Percentiles rank a stretch among this genome's conserved stretches.
Evolutionary conservation across 129 eudicot genomes (phyloP).

Genomic region (Chrysanthemum lavandulifolium): DNA sequence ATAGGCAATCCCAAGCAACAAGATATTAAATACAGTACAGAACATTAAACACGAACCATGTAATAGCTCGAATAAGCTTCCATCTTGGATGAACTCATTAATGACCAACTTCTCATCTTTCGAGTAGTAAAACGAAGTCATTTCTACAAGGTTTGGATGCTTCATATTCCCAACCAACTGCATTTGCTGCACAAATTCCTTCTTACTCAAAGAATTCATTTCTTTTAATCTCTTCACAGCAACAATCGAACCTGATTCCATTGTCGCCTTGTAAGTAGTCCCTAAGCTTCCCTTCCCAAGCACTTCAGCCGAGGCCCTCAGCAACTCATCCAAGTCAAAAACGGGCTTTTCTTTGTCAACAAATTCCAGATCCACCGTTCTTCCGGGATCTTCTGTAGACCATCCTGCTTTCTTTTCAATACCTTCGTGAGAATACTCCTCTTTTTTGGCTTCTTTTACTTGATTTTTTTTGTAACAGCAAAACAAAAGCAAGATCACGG

Average conservation of each 20-base stretch:
- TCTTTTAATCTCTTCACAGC: conserved; percentile 60
- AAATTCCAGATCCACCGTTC: conserved; percentile 42
- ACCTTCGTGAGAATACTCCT: conserved; percentile 16
- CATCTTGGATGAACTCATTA: conserved; percentile 53
- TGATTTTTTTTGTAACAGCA: conserved; percentile 41
- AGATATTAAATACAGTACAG: neutral
- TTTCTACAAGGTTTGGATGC: conserved; percentile 58
- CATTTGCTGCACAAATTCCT: conserved; percentile 69
- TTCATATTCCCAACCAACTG: conserved; percentile 57
- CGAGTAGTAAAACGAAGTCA: conserved; percentile 54
- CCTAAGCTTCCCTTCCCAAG: conserved; percentile 75
- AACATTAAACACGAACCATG: conserved; percentile 53
- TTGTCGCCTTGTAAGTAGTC: conserved; percentile 67
- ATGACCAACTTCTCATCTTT: conserved; percentile 67
- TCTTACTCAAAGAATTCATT: conserved; percentile 45
- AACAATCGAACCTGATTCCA: conserved; percentile 48
- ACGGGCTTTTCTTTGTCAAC: conserved; percentile 41
- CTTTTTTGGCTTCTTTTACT: conserved; percentile 23
- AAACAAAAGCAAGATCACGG: conserved; percentile 30
- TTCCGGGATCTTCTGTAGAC: conserved; percentile 60
- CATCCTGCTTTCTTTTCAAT: conserved; percentile 34
- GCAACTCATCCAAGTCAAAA: conserved; percentile 67
- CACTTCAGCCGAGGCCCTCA: conserved; percentile 63
- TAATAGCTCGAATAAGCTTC: conserved; percentile 55
- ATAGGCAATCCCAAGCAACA: neutral